Base-by-base conservation (phyloP, 768 basidiomycete genomes). In the Coprinopsis strossmayeri region DNA sequence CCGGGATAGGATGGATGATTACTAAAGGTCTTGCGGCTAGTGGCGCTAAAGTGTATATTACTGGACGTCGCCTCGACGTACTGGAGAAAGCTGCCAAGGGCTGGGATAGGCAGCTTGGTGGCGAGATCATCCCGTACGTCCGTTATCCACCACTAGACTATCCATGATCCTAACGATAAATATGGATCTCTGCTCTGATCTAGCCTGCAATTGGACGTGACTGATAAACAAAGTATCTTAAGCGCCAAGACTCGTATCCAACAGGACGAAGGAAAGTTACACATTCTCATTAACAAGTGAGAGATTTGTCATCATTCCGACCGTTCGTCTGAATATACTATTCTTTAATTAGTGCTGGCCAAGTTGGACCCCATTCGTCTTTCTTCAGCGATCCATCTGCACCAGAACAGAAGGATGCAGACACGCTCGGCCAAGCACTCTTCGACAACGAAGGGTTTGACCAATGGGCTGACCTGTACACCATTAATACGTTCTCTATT, bases 281-380 rank as follows among this genome's bases (percentile, higher is more conserved):
- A 91, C 57, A 77, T 90, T 45, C 76, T 91, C 3, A 79, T 91
- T 28, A 91, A 91, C 69, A 91, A 91, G 88, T 91, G 50, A 34
- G 76, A n/a, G n/a, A n/a, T n/a, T n/a, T n/a, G n/a, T n/a, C n/a
- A n/a, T n/a, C n/a, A n/a, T n/a, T n/a, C n/a, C n/a, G n/a, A n/a
- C n/a, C n/a, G n/a, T n/a, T n/a, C n/a, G n/a, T n/a, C n/a, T n/a
- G n/a, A n/a, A n/a, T n/a, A n/a, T n/a, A n/a, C n/a, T n/a, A n/a
- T n/a, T 10, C 11, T 38, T 5, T 13, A 48, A 30, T 30, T 55
- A 91, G 89, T 53, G 87, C 88, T 20, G 88, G 88, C 1, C 83
- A 90, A 64, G 64, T 68, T 4, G 89, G 88, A 0, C 89, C 88
- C 13, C 50, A 57, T 0, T 79, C 83, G 1, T 55, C 54, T 1